A percentile compares a stretch with the other conserved stretches of the same genome.
phyloP scores from a whole-genome alignment of 179 eudicot species.

The Dionaea muscipula region DNA sequence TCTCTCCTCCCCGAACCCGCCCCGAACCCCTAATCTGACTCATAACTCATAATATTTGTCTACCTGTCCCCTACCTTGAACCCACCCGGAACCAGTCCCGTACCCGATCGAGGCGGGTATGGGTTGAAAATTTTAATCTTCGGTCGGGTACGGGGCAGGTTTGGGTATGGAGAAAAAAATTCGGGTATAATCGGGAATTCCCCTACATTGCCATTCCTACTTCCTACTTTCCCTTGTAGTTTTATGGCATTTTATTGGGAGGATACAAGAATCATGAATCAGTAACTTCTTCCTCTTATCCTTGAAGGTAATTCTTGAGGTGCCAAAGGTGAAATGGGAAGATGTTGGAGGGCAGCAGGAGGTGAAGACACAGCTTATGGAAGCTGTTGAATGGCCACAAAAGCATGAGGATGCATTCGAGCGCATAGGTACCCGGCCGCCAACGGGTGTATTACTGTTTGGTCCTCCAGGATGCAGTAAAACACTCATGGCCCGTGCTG shows the following conservation, averaged over 20 bases:
- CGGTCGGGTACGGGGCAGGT: too few relatives aligned
- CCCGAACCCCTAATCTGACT: too few relatives aligned
- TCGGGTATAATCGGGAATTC: too few relatives aligned
- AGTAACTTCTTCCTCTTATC: background rate
- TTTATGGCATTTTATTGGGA: background rate
- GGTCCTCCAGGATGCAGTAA: conserved; percentile 99
- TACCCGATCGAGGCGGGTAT: too few relatives aligned
- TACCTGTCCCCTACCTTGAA: too few relatives aligned
- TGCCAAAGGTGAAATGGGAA: conserved; percentile 85
- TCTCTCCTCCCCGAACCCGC: too few relatives aligned
- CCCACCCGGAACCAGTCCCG: too few relatives aligned
- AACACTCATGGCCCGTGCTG: conserved; percentile 94
- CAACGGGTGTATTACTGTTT: conserved; percentile 73
- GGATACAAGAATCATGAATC: background rate
- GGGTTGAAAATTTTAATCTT: too few relatives aligned
- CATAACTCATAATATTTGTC: too few relatives aligned
- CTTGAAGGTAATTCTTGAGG: conserved; percentile 70
- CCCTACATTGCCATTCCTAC: too few relatives aligned
- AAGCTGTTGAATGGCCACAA: conserved; percentile 96
- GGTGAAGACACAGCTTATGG: conserved; percentile 77
- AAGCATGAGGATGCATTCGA: conserved; percentile 70
- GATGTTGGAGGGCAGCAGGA: conserved; percentile 93
- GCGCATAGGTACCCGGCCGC: conserved; percentile 79
- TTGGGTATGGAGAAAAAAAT: too few relatives aligned
- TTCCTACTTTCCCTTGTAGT: too few relatives aligned